Base-by-base conservation (phyloP, 352 stramenopile genomes). In the Phytopythium helicoides region DNA sequence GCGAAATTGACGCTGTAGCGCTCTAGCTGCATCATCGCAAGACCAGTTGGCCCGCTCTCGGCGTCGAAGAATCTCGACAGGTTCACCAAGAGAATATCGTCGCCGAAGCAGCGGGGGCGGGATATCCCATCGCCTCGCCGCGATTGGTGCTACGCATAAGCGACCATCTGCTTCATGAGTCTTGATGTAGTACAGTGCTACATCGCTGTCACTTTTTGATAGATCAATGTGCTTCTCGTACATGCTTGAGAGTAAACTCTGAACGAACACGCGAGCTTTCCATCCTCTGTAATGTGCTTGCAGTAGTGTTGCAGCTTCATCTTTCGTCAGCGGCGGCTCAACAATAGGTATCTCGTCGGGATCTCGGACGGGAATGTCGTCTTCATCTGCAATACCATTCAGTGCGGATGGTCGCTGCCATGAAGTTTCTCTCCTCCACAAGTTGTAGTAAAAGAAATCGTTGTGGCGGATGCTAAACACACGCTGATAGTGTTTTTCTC, bases 381-480 rank as follows among this genome's bases (percentile, higher is more conserved):
- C 52, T 16, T 59, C 31, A 12, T 23, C 23, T 12, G n/a, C 12
- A 28, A 48, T 15, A 22, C 41, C 22, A 2, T 62, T 59, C 22
- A 92, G 46, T 12, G 76, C 60, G 9, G 0, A 15, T 11, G 81
- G 81, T 8, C 64, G 73, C 9, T 65, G 21, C 81, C 81, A 92
- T 4, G 76, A 73, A 18, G 73, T 73, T 6, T 38, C 54, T 18
- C 60, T 57, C 6, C 66, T 67, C 79, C 79, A 90, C 14, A 79
- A 48, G 42, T 92, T 88, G 68, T 86, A 90, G 58, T 77, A 89
- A 56, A 92, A 92, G 47, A 92, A 92, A 10, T 65, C 56, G 44
- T 84, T 64, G 73, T 92, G 81, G 3, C 64, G 62, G 52, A 90
- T 88, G 33, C 75, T 88, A 58, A 89, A 92, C 10, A 92, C 68